These are phyloP conservation scores for Mycena galopus DNA, from an alignment of 768 basidiomycete genomes.

Conservation along the genomic window DNA sequence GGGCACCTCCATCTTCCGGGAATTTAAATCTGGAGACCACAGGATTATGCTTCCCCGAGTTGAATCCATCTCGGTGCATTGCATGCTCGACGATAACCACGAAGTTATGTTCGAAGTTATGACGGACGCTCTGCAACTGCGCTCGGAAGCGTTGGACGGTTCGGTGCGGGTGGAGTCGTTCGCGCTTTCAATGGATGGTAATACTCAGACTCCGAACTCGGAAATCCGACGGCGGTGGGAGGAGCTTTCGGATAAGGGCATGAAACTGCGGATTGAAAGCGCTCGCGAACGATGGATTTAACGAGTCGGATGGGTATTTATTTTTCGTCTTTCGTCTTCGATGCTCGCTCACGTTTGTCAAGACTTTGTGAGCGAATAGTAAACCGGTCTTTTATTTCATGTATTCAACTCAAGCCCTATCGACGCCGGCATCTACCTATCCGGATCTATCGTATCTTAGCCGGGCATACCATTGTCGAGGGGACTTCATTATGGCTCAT, in stretches of 20 bases:
- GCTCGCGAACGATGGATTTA: constrained; percentile 11
- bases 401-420: too few species aligned
- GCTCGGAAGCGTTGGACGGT: background rate
- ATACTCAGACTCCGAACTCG: background rate
- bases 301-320: background rate
- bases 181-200: constrained; percentile 1
- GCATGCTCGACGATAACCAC: constrained; percentile 16
- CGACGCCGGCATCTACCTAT: too few species aligned
- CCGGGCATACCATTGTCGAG: too few species aligned
- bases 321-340: background rate
- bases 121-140: background rate
- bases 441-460: too few species aligned
- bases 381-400: too few species aligned
- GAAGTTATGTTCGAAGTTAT: background rate
- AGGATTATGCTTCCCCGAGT: background rate
- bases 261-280: background rate
- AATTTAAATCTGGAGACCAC: background rate
- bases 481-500: too few species aligned
- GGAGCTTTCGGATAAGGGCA: background rate
- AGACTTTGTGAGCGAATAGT: background rate
- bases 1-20: constrained; percentile 7
- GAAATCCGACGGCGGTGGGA: constrained; percentile 10
- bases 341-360: background rate
- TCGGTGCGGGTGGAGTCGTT: background rate
- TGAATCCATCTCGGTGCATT: background rate